Percentiles rank a stretch among this genome's conserved stretches.
Evolutionary conservation across 140 eudicot species (phyloP).

Genomic region (Cichorium intybus): DNA sequence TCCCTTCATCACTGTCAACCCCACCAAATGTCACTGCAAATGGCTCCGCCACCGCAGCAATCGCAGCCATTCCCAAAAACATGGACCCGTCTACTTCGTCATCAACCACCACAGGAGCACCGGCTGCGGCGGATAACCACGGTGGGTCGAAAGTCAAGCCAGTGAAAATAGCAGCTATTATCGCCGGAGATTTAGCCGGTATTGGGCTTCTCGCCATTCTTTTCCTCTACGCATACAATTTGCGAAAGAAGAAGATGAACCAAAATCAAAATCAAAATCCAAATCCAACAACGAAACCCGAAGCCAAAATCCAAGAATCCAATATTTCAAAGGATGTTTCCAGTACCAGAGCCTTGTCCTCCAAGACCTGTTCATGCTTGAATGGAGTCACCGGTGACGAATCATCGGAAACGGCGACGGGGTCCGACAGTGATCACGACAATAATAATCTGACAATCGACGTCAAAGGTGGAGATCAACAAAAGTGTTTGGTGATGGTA

Average conservation of each 20-base stretch:
- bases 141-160: conserved; percentile 50
- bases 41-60: conserved; percentile 73
- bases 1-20: conserved; percentile 65
- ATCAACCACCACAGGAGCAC: conserved; percentile 22
- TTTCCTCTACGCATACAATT: conserved; percentile 45
- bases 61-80: conserved; percentile 77
- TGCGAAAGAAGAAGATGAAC: conserved; percentile 34
- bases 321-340: conserved; percentile 6
- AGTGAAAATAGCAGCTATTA: conserved; percentile 50
- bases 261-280: conserved; percentile 9
- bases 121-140: conserved; percentile 20
- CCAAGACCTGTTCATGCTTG: conserved; percentile 49
- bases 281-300: conserved; percentile 27
- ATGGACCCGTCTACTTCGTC: conserved; percentile 41
- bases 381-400: conserved; percentile 37
- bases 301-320: conserved; percentile 23
- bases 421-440: conserved; percentile 53
- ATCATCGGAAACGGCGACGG: conserved; percentile 38
- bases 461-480: conserved; percentile 19
- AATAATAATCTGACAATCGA: conserved; percentile 13
- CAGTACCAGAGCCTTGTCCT: conserved; percentile 14
- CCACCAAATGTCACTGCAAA: conserved; percentile 56
- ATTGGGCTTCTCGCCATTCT: conserved; percentile 51
- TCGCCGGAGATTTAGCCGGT: conserved; percentile 67
- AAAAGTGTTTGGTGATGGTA: conserved; percentile 58